Evolutionary conservation across 1,284 basidiomycete genomes (phyloP), one percentile per base, ranked within the genome.

Genomic region (Fistulina hepatica): DNA sequence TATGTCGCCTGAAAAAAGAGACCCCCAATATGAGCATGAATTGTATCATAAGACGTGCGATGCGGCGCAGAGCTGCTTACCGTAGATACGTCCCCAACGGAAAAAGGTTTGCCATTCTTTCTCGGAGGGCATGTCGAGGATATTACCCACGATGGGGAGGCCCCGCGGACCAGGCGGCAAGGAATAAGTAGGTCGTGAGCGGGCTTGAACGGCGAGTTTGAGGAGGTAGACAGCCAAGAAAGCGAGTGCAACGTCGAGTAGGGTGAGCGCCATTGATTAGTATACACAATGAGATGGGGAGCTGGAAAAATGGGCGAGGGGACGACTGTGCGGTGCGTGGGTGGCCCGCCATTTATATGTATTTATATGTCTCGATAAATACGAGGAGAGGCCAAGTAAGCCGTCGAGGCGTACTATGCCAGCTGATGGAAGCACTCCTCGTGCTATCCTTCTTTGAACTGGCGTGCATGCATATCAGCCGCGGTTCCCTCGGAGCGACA

Each of bases 61-160:
- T n/a, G n/a, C n/a, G n/a, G n/a, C n/a, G n/a, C 27, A 21, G 4
- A 10, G 52, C 16, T 5, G 26, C 59, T 25, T 44, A 67, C 71
- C 71, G 45, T 61, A 69, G 46, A 51, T 48, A 43, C 73, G 60
- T 23, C 69, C 64, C 74, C 73, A 77, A 31, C 62, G 53, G 16
- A 66, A 59, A 47, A 75, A 77, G 0, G 67, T 71, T 23, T 66
- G 44, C 73, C 73, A 76, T 40, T 70, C 67, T 44, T 61, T 54
- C 40, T 64, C 60, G 15, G 56, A 57, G 20, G 72, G 71, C 62
- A 76, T 68, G 44, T 74, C 69, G 16, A 74, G 53, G 13, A 69
- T 47, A 44, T 74, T 73, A 16, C 71, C 73, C 33, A 74, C 50
- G 10, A 75, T 41, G 5, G 72, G 71, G 21, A 69, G 50, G 31